A percentile compares a stretch with the other conserved stretches of the same genome.
Conservation (phyloP, 208 protist species). For the Leishmania amazonensis region DNA sequence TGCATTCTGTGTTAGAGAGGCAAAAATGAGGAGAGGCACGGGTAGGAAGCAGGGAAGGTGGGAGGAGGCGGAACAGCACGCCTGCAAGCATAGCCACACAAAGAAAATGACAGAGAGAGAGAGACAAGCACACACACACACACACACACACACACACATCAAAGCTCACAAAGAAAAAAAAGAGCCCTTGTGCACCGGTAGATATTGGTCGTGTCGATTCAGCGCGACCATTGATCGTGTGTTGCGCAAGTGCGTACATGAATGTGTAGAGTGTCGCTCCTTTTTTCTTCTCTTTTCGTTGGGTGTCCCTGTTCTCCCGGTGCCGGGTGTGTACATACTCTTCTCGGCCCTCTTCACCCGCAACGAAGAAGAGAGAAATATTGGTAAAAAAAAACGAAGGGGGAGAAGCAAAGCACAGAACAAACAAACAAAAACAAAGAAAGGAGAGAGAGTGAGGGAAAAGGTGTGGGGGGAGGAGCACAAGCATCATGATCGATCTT, state of each 20-base stretch:
- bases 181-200: not conserved
- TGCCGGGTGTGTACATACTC: not conserved
- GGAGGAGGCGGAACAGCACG: not conserved
- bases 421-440: not conserved
- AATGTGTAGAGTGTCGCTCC: constrained; percentile 3
- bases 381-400: no score
- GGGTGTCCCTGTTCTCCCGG: not conserved
- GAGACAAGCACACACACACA: not conserved
- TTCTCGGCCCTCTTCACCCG: not conserved
- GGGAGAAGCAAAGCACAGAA: not conserved
- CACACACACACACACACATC: not conserved
- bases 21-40: not conserved
- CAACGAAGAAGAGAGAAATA: not conserved
- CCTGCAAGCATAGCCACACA: not conserved
- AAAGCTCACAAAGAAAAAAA: constrained; percentile 6
- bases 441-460: not conserved
- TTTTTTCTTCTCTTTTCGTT: not conserved
- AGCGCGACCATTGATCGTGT: not conserved
- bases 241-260: constrained; percentile 1
- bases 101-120: not conserved
- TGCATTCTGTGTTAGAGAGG: not conserved
- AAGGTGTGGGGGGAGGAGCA: not conserved
- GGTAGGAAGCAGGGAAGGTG: not conserved
- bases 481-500: not conserved
- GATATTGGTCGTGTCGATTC: not conserved